A percentile compares a stretch with the other conserved stretches of the same genome.
These are phyloP conservation scores for Tuber brumale DNA, from an alignment of 495 filamentous ascomycete genomes.

Conservation along the genomic window DNA sequence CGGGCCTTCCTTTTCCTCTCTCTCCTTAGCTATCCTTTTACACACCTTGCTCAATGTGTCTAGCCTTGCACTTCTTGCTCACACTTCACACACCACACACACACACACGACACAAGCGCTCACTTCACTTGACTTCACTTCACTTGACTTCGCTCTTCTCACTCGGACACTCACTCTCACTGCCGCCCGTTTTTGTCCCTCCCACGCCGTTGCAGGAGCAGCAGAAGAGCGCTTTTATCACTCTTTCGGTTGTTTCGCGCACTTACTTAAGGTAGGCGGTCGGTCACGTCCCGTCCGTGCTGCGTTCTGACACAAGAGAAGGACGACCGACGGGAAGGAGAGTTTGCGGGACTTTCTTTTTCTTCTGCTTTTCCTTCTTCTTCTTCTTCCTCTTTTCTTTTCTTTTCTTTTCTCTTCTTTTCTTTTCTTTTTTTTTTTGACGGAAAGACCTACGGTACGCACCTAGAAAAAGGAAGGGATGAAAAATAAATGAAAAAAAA, in stretches of 20 bases:
- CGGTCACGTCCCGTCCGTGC: constrained; percentile 37
- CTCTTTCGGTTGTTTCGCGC: constrained; percentile 36
- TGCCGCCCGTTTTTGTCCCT: constrained; percentile 18
- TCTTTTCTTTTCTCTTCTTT: not conserved
- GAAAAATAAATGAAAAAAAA: constrained; percentile 35
- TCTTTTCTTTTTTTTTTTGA: constrained; percentile 5
- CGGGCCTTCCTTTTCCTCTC: constrained; percentile 4
- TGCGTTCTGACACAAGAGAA: constrained; percentile 37
- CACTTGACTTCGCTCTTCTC: constrained; percentile 12
- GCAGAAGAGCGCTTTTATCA: constrained; percentile 14
- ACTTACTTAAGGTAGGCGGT: constrained; percentile 25
- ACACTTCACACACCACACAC: not conserved
- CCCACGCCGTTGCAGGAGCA: constrained; percentile 25
- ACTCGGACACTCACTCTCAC: constrained; percentile 14
- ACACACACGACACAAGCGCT: not conserved
- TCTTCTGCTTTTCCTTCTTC: not conserved
- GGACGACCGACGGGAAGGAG: constrained; percentile 39
- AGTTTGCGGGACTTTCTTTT: constrained; percentile 37
- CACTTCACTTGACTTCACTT: constrained; percentile 5
- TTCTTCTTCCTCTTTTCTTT: constrained; percentile 1
- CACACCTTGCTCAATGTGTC: constrained; percentile 3
- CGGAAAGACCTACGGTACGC: constrained; percentile 23
- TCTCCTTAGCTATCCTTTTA: not conserved
- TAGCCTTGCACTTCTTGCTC: not conserved
- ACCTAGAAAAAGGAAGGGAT: constrained; percentile 34